phyloP scores from a whole-genome alignment of 2,329 filamentous ascomycete species.

The Graphilbum ipis-grandicollis region DNA sequence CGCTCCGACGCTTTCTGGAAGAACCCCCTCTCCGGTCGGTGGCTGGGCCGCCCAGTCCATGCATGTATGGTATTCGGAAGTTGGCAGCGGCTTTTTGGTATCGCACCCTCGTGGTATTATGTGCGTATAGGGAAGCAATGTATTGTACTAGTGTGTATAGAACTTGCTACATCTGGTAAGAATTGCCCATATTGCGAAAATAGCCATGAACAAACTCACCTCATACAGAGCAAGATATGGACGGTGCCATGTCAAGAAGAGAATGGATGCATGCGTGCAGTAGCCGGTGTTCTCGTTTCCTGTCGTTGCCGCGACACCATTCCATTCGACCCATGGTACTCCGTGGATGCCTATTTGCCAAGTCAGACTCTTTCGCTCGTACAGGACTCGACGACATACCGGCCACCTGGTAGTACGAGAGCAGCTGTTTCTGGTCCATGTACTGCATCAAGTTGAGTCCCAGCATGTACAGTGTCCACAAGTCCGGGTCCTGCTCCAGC shows the following conservation, averaged over 20 bases:
- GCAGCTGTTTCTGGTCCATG: constrained; percentile 39
- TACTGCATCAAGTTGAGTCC: constrained; percentile 57
- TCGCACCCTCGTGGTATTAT: constrained; percentile 19
- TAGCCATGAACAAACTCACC: too few relatives aligned
- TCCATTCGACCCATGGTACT: constrained; percentile 44
- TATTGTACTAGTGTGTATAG: constrained; percentile 17
- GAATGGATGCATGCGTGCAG: constrained; percentile 54
- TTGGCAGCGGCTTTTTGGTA: constrained; percentile 33
- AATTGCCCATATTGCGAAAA: too few relatives aligned
- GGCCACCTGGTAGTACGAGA: constrained; percentile 66
- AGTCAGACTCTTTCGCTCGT: too few relatives aligned
- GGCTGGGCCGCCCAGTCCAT: constrained; percentile 39
- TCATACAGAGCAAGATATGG: constrained; percentile 53
- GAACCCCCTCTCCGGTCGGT: constrained; percentile 26
- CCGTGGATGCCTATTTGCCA: constrained; percentile 56
- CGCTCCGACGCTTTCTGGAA: constrained; percentile 29
- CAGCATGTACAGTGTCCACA: constrained; percentile 63
- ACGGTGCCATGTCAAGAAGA: constrained; percentile 73
- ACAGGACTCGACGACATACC: too few relatives aligned
- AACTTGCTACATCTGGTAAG: too few relatives aligned
- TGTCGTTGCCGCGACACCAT: constrained; percentile 27
- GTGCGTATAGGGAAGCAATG: constrained; percentile 31
- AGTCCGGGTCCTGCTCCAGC: constrained; percentile 43
- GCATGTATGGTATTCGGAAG: constrained; percentile 41
- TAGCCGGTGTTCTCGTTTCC: constrained; percentile 49